Evolutionary conservation across 2,329 filamentous ascomycete species (phyloP), one percentile per base, ranked within the genome.

Genomic region (Paraconiothyrium brasiliense): DNA sequence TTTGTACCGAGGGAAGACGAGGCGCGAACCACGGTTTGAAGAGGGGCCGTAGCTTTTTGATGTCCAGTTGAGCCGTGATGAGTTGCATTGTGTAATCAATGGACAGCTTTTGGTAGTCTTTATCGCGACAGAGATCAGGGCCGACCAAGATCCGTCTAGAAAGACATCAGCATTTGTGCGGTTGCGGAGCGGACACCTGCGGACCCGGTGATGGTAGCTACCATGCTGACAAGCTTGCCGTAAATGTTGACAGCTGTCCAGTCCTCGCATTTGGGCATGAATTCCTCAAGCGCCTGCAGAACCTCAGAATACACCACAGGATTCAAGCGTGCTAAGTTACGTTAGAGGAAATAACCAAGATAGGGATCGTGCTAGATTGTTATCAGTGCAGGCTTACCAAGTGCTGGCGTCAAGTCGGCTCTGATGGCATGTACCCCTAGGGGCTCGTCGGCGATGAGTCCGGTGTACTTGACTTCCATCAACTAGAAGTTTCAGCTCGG

Each of bases 1-100:
- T 54, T 13, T 65, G 54, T 2, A 77, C 60, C 35, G 73, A 70
- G 8, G 70, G 67, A 5, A 73, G 64, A n/a, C 71, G 69, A 41
- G 66, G 62, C 4, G 65, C 73, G 6, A 73, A 35, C 48, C 75
- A 69, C 0, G 72, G 68, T 14, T 70, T 65, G 14, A 74, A 62
- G 60, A 65, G 70, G 7, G 75, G 68, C 8, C 65, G 67, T 24
- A 74, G 59, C 16, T 64, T 49, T 50, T 78, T 76, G 54, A 77
- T 62, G 2, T 67, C 73, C 4, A 56, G 59, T 22, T 75, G 68
- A 1, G 72, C 73, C 6, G 59, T 54, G 20, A 77, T 71, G 6
- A 78, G 43, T n/a, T 75, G 68, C 5, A 76, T 43, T 9, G 76
- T 77, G 54, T 76, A 79, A 46, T 73, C 73, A 44, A 63, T 67